Evolutionary conservation across 2,329 filamentous ascomycete genomes (phyloP).

Genomic region (Torrubiella hemipterigena): DNA sequence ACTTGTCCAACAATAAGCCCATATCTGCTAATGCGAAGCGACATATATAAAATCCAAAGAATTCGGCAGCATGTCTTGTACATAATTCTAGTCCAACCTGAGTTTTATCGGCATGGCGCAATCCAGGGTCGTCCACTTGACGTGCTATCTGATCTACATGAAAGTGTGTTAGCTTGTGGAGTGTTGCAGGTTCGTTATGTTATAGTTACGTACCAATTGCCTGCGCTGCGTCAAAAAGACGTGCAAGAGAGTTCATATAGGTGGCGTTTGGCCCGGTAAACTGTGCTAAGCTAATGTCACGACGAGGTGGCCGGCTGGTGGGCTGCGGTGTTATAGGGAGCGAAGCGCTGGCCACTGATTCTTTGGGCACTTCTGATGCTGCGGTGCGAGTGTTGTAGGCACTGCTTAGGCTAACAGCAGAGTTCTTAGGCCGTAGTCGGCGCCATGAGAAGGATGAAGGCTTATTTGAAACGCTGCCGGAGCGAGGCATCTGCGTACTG

Average conservation of each 20-base stretch:
- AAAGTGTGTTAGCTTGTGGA: not conserved
- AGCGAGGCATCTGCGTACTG: slow-evolving; percentile 32
- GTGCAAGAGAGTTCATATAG: slow-evolving; percentile 85
- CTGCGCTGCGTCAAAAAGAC: slow-evolving; percentile 87
- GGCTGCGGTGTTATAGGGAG: slow-evolving; percentile 64
- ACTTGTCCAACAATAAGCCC: slow-evolving; percentile 81
- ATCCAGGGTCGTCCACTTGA: slow-evolving; percentile 88
- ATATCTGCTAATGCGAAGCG: slow-evolving; percentile 87
- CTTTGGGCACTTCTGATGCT: slow-evolving; percentile 14
- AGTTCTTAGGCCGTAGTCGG: slow-evolving; percentile 81
- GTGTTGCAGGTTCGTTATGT: not conserved
- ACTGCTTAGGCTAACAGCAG: slow-evolving; percentile 46
- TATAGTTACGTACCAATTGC: slow-evolving; percentile 60
- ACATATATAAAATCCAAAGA: slow-evolving; percentile 94
- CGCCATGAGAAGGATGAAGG: slow-evolving; percentile 68
- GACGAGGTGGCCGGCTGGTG: slow-evolving; percentile 56
- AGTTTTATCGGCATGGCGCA: slow-evolving; percentile 83
- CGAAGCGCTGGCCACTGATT: slow-evolving; percentile 45
- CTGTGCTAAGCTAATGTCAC: slow-evolving; percentile 54
- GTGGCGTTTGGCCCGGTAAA: slow-evolving; percentile 76
- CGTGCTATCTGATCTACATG: slow-evolving; percentile 79
- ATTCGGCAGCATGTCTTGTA: slow-evolving; percentile 87
- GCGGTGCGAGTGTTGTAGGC: slow-evolving; percentile 26
- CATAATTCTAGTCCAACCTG: slow-evolving; percentile 92
- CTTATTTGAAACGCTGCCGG: slow-evolving; percentile 57